phyloP scores from a whole-genome alignment of 176 grass and related monocot species.

The Triticum urartu region DNA sequence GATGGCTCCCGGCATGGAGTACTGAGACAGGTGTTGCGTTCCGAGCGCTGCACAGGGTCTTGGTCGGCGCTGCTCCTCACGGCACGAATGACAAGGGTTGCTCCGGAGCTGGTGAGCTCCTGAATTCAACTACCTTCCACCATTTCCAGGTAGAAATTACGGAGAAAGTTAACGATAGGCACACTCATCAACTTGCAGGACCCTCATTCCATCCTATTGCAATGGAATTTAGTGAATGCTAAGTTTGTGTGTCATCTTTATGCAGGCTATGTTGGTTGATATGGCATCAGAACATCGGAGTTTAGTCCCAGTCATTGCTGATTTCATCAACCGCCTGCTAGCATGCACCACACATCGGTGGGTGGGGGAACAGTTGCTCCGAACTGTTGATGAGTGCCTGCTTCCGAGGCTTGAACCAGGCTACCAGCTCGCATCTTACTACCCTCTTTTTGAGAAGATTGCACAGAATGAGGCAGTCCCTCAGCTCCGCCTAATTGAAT shows the following conservation, averaged over 20 bases:
- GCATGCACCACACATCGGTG: conserved; percentile 58
- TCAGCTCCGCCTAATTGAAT: conserved; percentile 71
- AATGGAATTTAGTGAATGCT: neutral
- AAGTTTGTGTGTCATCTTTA: conserved; percentile 13
- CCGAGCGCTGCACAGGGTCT: conserved; percentile 60
- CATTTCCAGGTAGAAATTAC: conserved; percentile 70
- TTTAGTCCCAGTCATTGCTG: conserved; percentile 73
- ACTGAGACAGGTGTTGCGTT: conserved; percentile 79
- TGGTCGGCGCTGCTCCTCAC: conserved; percentile 64
- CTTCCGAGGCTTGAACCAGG: conserved; percentile 74
- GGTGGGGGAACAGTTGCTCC: conserved; percentile 61
- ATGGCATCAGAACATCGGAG: conserved; percentile 57
- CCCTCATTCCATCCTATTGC: neutral
- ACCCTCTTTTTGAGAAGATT: conserved; percentile 84
- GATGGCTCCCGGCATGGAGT: conserved; percentile 79
- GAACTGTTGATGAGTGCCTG: conserved; percentile 63
- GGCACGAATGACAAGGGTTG: conserved; percentile 19
- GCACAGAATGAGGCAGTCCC: conserved; percentile 66
- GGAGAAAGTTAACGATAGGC: conserved; percentile 9
- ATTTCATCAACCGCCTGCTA: conserved; percentile 64
- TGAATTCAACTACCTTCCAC: conserved; percentile 78
- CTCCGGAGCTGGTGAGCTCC: conserved; percentile 47
- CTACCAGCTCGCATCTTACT: conserved; percentile 73
- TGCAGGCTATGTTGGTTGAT: conserved; percentile 76
- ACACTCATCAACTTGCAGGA: conserved; percentile 17